Conservation (phyloP, 2,329 filamentous ascomycete genomes). For the Aspergillus texensis region DNA sequence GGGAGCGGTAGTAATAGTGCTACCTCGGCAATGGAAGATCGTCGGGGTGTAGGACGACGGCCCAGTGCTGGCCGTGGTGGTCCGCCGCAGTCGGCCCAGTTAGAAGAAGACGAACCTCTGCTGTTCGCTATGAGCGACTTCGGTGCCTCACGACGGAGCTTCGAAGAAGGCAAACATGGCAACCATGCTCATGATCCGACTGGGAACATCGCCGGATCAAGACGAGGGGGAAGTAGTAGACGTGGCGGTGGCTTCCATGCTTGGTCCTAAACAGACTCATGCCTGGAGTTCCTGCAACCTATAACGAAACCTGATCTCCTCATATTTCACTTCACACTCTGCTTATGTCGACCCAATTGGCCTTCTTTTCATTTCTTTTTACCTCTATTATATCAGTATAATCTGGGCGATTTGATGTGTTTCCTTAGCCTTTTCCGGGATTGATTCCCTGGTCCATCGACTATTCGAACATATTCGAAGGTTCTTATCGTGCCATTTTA, state of each 20-base stretch:
- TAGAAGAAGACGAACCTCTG: conserved; percentile 49
- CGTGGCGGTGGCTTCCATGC: conserved; percentile 38
- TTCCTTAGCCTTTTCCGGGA: not conserved
- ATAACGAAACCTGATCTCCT: not conserved
- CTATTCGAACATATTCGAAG: not conserved
- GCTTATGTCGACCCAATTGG: not conserved
- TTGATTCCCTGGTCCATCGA: not conserved
- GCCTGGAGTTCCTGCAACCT: not conserved
- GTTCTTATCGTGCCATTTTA: conserved; percentile 13
- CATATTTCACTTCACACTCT: not conserved
- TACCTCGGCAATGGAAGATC: conserved; percentile 37
- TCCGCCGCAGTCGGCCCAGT: conserved; percentile 29
- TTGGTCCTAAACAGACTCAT: conserved; percentile 32
- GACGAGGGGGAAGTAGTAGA: conserved; percentile 41
- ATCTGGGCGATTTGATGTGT: not conserved
- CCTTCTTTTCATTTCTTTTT: conserved; percentile 10
- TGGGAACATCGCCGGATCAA: conserved; percentile 28
- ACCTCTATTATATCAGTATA: conserved; percentile 8
- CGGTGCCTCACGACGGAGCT: conserved; percentile 44
- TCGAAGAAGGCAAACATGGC: conserved; percentile 43
- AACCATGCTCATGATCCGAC: conserved; percentile 35
- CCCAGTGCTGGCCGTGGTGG: conserved; percentile 36
- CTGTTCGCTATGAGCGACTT: conserved; percentile 53
- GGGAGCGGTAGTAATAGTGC: conserved; percentile 45
- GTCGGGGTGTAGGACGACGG: conserved; percentile 39